A percentile compares a stretch with the other conserved stretches of the same genome.
Conservation (phyloP, 208 protist species). For the Acanthamoeba culbertsoni region DNA sequence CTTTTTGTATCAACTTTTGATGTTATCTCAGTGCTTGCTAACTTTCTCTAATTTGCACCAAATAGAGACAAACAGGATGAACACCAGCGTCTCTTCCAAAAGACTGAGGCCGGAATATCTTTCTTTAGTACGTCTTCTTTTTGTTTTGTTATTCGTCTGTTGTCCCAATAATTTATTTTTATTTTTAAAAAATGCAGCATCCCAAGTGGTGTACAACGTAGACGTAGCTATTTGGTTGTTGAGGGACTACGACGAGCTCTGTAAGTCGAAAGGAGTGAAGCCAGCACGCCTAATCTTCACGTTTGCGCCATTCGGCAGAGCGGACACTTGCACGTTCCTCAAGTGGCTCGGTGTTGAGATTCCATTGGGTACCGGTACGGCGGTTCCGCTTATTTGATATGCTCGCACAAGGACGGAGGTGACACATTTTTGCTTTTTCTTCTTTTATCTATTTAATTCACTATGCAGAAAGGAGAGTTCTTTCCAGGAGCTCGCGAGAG, state of each 20-base stretch:
- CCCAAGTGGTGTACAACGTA: conserved; percentile 24
- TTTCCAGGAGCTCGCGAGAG: neutral
- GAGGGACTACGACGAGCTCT: conserved; percentile 15
- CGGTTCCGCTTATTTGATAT: too few relatives aligned
- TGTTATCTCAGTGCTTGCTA: neutral
- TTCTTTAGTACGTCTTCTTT: neutral
- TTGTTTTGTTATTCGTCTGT: neutral
- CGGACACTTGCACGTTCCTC: conserved; percentile 4
- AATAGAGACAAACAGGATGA: conserved; percentile 23
- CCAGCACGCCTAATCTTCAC: conserved; percentile 7
- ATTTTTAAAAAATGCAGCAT: too few relatives aligned
- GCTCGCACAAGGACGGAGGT: too few relatives aligned
- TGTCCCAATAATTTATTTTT: too few relatives aligned
- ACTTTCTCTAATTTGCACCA: neutral
- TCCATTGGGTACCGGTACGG: neutral
- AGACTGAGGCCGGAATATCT: neutral
- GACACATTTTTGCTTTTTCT: too few relatives aligned
- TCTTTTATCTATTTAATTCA: neutral
- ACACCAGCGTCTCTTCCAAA: neutral
- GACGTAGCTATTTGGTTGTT: neutral
- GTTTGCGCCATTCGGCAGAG: neutral
- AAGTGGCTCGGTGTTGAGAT: conserved; percentile 39
- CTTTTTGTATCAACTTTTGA: neutral
- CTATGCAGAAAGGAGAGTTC: neutral
- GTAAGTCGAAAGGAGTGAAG: neutral